phyloP scores from a whole-genome alignment of 495 filamentous ascomycete species.

The Physcia stellaris region DNA sequence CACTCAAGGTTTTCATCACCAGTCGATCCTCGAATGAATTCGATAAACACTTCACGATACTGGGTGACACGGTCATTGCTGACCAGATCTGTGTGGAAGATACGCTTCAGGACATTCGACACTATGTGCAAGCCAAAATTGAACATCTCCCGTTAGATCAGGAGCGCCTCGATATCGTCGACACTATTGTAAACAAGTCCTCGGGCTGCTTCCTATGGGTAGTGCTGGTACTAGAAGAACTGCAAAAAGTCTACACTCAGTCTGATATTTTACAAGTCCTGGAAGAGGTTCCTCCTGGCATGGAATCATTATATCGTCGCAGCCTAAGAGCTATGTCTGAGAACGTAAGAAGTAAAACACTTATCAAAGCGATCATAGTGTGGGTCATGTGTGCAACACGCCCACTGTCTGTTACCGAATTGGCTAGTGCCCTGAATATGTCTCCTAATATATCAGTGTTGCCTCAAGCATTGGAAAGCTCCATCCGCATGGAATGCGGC shows the following conservation, averaged over 20 bases:
- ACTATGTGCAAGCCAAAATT: conserved; percentile 23
- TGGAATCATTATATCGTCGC: conserved; percentile 20
- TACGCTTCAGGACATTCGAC: conserved; percentile 8
- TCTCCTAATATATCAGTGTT: no score
- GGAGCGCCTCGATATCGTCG: neutral
- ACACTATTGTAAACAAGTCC: conserved; percentile 15
- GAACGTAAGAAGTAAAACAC: conserved; percentile 6
- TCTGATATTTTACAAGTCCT: conserved; percentile 18
- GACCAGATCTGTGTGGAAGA: neutral
- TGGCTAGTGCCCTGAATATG: conserved; percentile 16
- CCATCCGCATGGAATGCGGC: conserved; percentile 19
- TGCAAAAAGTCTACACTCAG: conserved; percentile 13
- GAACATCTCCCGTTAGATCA: conserved; percentile 13
- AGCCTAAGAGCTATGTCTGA: conserved; percentile 15
- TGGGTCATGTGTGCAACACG: conserved; percentile 21
- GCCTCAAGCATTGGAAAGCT: conserved; percentile 12
- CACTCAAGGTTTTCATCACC: neutral
- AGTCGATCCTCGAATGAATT: neutral
- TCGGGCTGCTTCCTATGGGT: conserved; percentile 26
- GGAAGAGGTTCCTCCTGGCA: conserved; percentile 21
- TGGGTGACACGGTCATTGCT: neutral
- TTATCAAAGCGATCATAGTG: conserved; percentile 18
- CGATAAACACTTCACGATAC: neutral
- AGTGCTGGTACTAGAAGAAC: conserved; percentile 19
- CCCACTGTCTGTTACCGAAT: conserved; percentile 18